Conservation (phyloP, 495 filamentous ascomycete species). For the Hypoxylon subgilvum region DNA sequence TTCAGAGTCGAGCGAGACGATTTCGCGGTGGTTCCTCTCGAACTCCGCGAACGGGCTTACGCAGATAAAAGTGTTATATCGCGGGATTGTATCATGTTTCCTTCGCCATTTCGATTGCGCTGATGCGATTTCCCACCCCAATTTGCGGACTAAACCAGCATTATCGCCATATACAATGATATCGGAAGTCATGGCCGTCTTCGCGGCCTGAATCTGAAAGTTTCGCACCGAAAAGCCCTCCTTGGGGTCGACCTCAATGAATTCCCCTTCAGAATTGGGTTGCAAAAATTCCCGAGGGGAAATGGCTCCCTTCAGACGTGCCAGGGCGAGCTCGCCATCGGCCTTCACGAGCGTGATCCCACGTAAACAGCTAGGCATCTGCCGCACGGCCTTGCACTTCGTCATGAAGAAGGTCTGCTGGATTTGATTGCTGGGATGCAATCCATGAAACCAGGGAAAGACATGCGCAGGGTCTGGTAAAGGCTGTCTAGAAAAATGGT, state of each 20-base stretch:
- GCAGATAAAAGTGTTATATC: constrained; percentile 84
- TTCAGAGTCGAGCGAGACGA: constrained; percentile 76
- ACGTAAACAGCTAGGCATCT: constrained; percentile 78
- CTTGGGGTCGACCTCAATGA: constrained; percentile 79
- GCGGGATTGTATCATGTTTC: constrained; percentile 63
- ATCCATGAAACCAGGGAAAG: constrained; percentile 97
- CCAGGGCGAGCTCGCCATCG: constrained; percentile 74
- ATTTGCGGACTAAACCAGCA: constrained; percentile 62
- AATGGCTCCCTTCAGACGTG: constrained; percentile 85
- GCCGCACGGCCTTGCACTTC: constrained; percentile 71
- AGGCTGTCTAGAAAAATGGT: constrained; percentile 75
- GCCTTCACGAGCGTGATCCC: constrained; percentile 88
- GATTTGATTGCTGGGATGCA: constrained; percentile 87
- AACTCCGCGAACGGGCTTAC: constrained; percentile 73
- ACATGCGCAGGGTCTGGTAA: constrained; percentile 81
- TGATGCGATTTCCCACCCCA: constrained; percentile 72
- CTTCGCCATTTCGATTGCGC: constrained; percentile 78
- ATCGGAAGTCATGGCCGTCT: constrained; percentile 85
- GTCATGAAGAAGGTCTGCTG: constrained; percentile 88
- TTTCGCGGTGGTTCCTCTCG: constrained; percentile 69
- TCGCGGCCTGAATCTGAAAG: constrained; percentile 95
- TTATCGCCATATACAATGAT: constrained; percentile 89
- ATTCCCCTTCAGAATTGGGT: constrained; percentile 51
- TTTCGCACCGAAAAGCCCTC: constrained; percentile 88
- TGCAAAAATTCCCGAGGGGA: constrained; percentile 77